A percentile compares a stretch with the other conserved stretches of the same genome.
Evolutionary conservation across 148 eudicot species (phyloP).

Genomic region (Euryodendron excelsum): DNA sequence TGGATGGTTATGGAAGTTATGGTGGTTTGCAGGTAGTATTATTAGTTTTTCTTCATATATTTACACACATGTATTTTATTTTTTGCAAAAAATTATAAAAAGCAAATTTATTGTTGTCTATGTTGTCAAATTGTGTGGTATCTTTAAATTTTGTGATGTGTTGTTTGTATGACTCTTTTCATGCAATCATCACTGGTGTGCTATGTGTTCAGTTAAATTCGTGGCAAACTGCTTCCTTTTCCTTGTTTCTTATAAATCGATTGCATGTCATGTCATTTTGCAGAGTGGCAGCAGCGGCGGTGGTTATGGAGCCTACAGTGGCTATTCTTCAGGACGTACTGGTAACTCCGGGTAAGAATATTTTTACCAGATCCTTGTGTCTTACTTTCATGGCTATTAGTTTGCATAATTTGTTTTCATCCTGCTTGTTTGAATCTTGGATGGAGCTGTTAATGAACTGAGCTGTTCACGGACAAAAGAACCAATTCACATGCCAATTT

Average conservation of each 20-base stretch:
- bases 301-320: constrained; percentile 79
- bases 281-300: constrained; percentile 59
- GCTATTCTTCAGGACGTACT: constrained; percentile 79
- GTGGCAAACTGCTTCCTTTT: neutral
- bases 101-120: neutral
- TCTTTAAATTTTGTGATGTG: neutral
- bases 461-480: too few species aligned
- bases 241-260: neutral
- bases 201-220: neutral
- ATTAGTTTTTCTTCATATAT: neutral
- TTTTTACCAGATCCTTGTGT: neutral
- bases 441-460: neutral
- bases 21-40: constrained; percentile 65
- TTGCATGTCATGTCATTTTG: neutral
- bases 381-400: neutral
- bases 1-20: constrained; percentile 73
- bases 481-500: too few species aligned
- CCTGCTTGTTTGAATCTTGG: neutral
- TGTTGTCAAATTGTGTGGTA: too few species aligned
- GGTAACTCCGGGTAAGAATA: constrained; percentile 70
- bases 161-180: neutral
- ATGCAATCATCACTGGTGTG: neutral
- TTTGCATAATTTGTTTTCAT: neutral
- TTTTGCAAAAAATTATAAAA: too few species aligned
- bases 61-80: neutral